Base-by-base conservation (phyloP, 257 asterid genomes). In the Nicotiana tabacum region DNA sequence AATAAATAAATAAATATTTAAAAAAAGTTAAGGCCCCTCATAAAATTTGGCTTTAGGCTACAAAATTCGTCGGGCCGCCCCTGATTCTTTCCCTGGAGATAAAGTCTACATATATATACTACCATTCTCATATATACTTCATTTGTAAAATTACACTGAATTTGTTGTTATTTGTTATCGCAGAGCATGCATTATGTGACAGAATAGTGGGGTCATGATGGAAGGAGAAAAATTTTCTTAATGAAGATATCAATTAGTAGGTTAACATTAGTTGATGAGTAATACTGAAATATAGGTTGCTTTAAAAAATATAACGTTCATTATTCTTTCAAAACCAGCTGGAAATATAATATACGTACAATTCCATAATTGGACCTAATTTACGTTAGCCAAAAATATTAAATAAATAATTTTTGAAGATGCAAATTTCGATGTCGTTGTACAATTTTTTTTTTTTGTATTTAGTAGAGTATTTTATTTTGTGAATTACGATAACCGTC, bases 241-340 rank as follows among this genome's bases (percentile, higher is more conserved):
- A 51, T 51, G n/a, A 39, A 27, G 46, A 51, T 51, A 76, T 51
- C 80, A 76, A 76, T 76, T 76, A 0, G 64, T 76, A 76, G 62
- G 80, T 51, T 48, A 51, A 27, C 2, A 61, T 76, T 76, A 76
- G 80, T 76, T 76, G 64, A 76, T 76, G 80, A 76, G 15, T 48
- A 29, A 27, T 27, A 48, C 4, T 58, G 65, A 18, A 58, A 18
- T 58, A 58, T 58, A 58, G 16, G 46, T 3, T 51, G 13, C 2
- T 48, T 74, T 6, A 74, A 43, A 43, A 53, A 12, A 21, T 21
- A 46, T 46, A 24, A 16, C 43, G n/a, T 74, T 48, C 62, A 74
- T 27, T 51, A 8, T 24, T 27, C 61, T 27, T 48, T 24, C 39
- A 12, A 48, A 74, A 48, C 11, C 62, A 74, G 27, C 27, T 24